phyloP scores from a whole-genome alignment of 2,329 filamentous ascomycete species.

The Echinosphaeria canescens region DNA sequence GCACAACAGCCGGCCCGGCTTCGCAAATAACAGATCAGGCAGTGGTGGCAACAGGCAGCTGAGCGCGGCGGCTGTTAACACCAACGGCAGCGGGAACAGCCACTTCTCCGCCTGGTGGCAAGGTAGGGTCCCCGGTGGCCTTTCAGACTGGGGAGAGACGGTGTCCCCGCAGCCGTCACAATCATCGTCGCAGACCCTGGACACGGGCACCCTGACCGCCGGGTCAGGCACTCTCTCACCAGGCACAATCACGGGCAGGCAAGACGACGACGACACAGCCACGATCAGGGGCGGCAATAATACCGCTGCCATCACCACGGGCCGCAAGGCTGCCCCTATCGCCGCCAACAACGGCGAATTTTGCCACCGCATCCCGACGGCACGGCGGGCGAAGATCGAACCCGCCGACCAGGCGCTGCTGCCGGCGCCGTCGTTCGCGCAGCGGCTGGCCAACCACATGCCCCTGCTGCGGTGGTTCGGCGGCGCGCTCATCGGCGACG shows the following conservation, averaged over 20 bases:
- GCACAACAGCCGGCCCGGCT: too few species aligned
- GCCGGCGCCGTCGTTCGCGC: slow-evolving; percentile 41
- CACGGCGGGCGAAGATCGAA: slow-evolving; percentile 40
- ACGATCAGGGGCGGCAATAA: slow-evolving; percentile 1
- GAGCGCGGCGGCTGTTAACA: too few species aligned
- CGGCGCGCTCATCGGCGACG: slow-evolving; percentile 50
- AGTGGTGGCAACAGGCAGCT: too few species aligned
- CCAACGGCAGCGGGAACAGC: too few species aligned
- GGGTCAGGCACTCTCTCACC: slow-evolving; percentile 15
- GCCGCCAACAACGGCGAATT: slow-evolving; percentile 17
- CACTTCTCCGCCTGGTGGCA: too few species aligned
- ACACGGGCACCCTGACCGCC: slow-evolving; percentile 27
- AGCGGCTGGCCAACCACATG: slow-evolving; percentile 40
- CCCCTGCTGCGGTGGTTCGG: slow-evolving; percentile 55
- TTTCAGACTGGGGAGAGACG: too few species aligned
- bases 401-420: slow-evolving; percentile 50
- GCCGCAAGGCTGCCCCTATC: slow-evolving; percentile 7
- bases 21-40: too few species aligned
- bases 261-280: not conserved
- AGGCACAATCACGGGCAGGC: slow-evolving; percentile 1
- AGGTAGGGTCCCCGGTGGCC: too few species aligned
- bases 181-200: slow-evolving; percentile 33
- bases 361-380: slow-evolving; percentile 43
- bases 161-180: slow-evolving; percentile 20
- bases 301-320: slow-evolving; percentile 4